Evolutionary conservation across 768 basidiomycete species (phyloP), one percentile per base, ranked within the genome.

Genomic region (Rhodosporidiobolus sp.): DNA sequence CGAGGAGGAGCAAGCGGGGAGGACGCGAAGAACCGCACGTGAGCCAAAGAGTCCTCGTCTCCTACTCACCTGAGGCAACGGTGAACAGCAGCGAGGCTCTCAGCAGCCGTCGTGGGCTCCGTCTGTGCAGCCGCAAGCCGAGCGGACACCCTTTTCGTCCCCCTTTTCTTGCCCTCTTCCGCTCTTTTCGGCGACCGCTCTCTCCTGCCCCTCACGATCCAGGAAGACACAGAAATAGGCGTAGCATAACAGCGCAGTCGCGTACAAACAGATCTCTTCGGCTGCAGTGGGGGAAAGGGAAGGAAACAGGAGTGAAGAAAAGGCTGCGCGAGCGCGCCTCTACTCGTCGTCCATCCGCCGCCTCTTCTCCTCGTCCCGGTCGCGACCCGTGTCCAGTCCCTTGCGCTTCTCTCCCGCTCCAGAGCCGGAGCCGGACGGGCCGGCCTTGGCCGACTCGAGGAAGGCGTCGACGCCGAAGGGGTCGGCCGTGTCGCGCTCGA

Each of bases 401-500:
- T n/a, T n/a, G 34, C 77, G 74, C 70, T 79, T 79, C 70, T 76
- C 74, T 49, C 63, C 70, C 17, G 60, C 72, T 1, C 17, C 28
- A 3, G 48, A 6, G 35, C 67, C 67, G 24, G 74, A 91, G 73
- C 93, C 84, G 83, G 95, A 95, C 81, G 88, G 88, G n/a, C 94
- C 95, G 32, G 89, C 88, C 85, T 92, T 96, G 26, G 95, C 96
- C 81, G 94, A 92, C 80, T 97, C 92, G 84, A 98, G 86, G 84
- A 99, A 98, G 80, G 95, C 89, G 82, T 96, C 91, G 74, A 97
- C 85, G 73, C 95, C 95, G 79, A 97, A 97, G 28, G 97, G 92
- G 85, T 97, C 95, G n/a, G 88, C 86, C 26, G 90, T 88, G 79
- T 99, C 95, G 84, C 97, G 96, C 84, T 99, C 96, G 79, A 99